Base-by-base conservation (phyloP, 169 alveolate genomes). In the Cryptosporidium meleagridis region DNA sequence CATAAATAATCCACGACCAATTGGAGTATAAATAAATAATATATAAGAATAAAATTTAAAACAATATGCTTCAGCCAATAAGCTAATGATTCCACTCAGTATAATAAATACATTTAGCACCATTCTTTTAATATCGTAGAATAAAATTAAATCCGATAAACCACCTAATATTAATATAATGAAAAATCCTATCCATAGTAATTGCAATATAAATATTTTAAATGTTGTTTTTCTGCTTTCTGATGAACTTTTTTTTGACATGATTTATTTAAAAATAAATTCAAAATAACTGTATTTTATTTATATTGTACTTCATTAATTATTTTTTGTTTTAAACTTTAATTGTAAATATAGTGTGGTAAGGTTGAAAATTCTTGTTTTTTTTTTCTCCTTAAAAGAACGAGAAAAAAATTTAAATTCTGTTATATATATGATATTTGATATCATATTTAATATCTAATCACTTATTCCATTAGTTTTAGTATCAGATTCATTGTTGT, bases 1-100 rank as follows among this genome's bases (percentile, higher is more conserved):
- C 70, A 75, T 75, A 75, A 58, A 75, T 12, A 75, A 23, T 14
- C 86, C 86, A n/a, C 86, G 70, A n/a, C 86, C 86, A 21, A 75
- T 75, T 26, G 86, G 86, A 48, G 86, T 75, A 61, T 75, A 75
- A 8, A 75, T 58, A 75, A 75, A 75, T 75, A 75, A 21, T 18
- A 75, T 58, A 61, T 75, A 75, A 10, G 86, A 75, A 58, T 58
- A 75, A 58, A 75, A 75, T 58, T 55, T 35, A 53, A 75, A 75
- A 29, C 86, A 75, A 58, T 58, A 59, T 55, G 65, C 44, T 75
- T 75, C 86, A 58, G 86, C 31, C 23, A 75, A 61, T 39, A 75
- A 59, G 10, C 86, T 59, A 10, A 75, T 75, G 8, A 75, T 35
- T 16, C 73, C 51, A 29, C 51, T 14, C 9, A 53, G 18, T 37